Percentiles rank a stretch among this genome's conserved stretches.
Conservation (phyloP, 2,329 filamentous ascomycete genomes). For the Monosporascus sp. region DNA sequence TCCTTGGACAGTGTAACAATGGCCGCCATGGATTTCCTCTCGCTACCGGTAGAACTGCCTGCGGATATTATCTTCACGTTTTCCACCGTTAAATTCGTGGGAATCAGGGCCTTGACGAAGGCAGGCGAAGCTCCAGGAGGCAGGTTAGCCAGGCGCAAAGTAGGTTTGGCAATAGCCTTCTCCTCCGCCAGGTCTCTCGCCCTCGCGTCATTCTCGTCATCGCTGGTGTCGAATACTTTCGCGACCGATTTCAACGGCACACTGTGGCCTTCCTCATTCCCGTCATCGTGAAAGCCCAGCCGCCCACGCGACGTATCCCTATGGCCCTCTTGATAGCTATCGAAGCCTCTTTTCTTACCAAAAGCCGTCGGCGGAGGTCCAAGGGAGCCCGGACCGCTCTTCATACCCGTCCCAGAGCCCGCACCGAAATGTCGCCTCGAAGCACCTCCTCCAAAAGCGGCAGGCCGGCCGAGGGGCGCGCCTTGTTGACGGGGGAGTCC, state of each 20-base stretch:
- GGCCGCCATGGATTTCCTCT: slow-evolving; percentile 69
- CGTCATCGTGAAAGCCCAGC: slow-evolving; percentile 36
- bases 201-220: slow-evolving; percentile 47
- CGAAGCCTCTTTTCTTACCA: slow-evolving; percentile 50
- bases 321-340: slow-evolving; percentile 37
- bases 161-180: slow-evolving; percentile 57
- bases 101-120: slow-evolving; percentile 55
- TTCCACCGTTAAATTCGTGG: slow-evolving; percentile 61
- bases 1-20: slow-evolving; percentile 79
- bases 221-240: slow-evolving; percentile 67
- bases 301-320: slow-evolving; percentile 27
- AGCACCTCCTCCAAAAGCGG: slow-evolving; percentile 26
- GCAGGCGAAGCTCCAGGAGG: slow-evolving; percentile 57
- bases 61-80: slow-evolving; percentile 66
- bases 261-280: slow-evolving; percentile 17
- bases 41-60: slow-evolving; percentile 45
- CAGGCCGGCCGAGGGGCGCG: slow-evolving; percentile 19
- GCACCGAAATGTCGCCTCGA: slow-evolving; percentile 61
- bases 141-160: slow-evolving; percentile 55
- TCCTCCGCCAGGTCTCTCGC: slow-evolving; percentile 48
- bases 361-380: slow-evolving; percentile 47
- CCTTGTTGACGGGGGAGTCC: slow-evolving; percentile 12
- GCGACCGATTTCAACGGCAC: slow-evolving; percentile 55
- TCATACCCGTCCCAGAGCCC: slow-evolving; percentile 44
- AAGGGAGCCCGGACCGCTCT: slow-evolving; percentile 59